Evolutionary conservation across 176 grass and related monocot species (phyloP).

Genomic region (Cenchrus purpureus): DNA sequence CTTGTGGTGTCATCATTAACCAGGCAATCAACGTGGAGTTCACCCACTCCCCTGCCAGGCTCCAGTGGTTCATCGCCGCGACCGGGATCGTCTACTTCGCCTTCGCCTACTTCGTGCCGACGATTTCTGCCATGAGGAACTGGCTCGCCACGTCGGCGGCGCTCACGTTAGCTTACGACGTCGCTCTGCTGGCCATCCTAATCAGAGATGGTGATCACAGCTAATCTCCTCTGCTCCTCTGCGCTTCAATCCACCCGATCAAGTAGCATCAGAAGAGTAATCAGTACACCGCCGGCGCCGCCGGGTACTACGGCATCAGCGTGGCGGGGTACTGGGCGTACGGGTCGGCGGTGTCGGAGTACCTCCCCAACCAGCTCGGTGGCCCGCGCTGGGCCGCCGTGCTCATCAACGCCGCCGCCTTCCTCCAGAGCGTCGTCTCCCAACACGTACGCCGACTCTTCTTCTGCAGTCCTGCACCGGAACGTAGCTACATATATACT

Average conservation of each 20-base stretch:
- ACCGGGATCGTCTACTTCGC: constrained; percentile 65
- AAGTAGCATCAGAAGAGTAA: too few relatives aligned
- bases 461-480: not conserved
- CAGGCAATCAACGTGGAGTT: constrained; percentile 78
- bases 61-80: constrained; percentile 58
- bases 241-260: too few relatives aligned
- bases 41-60: constrained; percentile 56
- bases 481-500: too few relatives aligned
- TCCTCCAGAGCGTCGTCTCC: constrained; percentile 79
- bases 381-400: constrained; percentile 70
- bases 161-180: constrained; percentile 58
- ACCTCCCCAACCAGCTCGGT: constrained; percentile 71
- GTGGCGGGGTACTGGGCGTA: constrained; percentile 93
- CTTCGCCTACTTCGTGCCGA: constrained; percentile 87
- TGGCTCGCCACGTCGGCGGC: constrained; percentile 77
- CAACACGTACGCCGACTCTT: constrained; percentile 59
- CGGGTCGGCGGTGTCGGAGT: constrained; percentile 71
- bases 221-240: not conserved
- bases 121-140: constrained; percentile 86
- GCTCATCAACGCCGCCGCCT: constrained; percentile 79
- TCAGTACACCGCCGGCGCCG: constrained; percentile 59
- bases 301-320: constrained; percentile 72
- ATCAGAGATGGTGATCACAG: constrained; percentile 57
- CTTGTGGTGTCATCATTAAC: not conserved
- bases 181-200: constrained; percentile 59